Conservation (phyloP, 202 grass and related monocot genomes). For the Zoysia matrella region DNA sequence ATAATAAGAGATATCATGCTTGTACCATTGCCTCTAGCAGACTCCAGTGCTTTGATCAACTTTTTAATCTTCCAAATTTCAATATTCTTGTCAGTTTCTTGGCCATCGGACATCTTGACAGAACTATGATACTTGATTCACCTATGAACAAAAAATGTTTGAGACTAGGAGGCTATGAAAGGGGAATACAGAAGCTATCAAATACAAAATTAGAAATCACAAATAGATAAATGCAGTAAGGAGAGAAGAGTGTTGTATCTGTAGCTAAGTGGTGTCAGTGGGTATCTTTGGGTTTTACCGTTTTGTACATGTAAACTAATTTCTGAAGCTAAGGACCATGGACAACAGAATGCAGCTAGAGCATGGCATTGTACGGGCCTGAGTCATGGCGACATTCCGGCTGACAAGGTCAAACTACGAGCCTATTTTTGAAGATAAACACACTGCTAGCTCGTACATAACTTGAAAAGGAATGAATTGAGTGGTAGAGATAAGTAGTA, state of each 20-base stretch:
- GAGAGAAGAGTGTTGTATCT: background rate
- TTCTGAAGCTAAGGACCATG: too few relatives aligned
- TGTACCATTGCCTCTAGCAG: slow-evolving; percentile 82
- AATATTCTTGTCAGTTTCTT: slow-evolving; percentile 26
- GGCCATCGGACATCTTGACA: slow-evolving; percentile 69
- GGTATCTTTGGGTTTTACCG: background rate
- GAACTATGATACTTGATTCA: slow-evolving; percentile 38
- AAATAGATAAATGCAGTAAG: background rate
- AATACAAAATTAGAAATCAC: background rate
- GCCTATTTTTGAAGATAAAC: too few relatives aligned
- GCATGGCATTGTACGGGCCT: background rate
- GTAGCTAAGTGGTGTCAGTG: background rate
- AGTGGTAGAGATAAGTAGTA: too few relatives aligned
- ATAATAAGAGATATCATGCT: slow-evolving; percentile 26
- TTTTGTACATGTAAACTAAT: too few relatives aligned
- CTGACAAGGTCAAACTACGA: background rate
- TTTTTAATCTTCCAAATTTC: background rate
- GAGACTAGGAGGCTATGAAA: background rate
- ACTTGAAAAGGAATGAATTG: too few relatives aligned
- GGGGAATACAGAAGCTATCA: slow-evolving; percentile 6
- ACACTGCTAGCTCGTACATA: too few relatives aligned
- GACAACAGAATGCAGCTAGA: too few relatives aligned
- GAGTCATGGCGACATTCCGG: background rate
- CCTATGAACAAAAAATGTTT: slow-evolving; percentile 23
- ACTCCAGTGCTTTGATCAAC: slow-evolving; percentile 63